Percentiles rank a stretch among this genome's conserved stretches.
Conservation (phyloP, 352 stramenopile species). For the Phytophthora pluvialis region DNA sequence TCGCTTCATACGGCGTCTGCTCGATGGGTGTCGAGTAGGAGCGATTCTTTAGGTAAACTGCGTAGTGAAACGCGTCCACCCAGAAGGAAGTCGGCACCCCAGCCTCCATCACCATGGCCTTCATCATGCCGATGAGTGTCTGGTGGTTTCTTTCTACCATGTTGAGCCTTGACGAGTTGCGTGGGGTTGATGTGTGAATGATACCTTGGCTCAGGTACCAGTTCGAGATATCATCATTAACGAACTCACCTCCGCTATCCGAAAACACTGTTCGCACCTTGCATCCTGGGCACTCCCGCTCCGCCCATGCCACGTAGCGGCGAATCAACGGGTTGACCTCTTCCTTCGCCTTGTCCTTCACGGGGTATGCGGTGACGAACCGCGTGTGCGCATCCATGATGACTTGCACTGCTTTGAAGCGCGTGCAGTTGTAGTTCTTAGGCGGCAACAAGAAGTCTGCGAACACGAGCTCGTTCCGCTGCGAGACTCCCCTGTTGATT, state of each 20-base stretch:
- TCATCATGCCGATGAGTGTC: conserved; percentile 8
- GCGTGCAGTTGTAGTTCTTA: background rate
- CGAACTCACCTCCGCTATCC: background rate
- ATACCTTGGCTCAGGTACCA: background rate
- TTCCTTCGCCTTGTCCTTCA: background rate
- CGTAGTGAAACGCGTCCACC: conserved; percentile 2
- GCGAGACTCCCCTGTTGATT: background rate
- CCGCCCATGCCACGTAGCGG: background rate
- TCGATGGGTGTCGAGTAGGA: background rate
- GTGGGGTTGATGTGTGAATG: background rate
- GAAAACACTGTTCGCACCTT: background rate
- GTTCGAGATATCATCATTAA: background rate
- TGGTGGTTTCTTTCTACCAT: conserved; percentile 3
- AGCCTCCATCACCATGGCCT: conserved; percentile 6
- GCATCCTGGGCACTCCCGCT: background rate
- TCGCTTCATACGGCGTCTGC: conserved; percentile 1
- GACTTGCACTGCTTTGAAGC: background rate
- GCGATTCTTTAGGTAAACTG: conserved; percentile 2
- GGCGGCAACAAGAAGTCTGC: background rate
- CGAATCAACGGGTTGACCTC: background rate
- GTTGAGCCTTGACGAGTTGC: background rate
- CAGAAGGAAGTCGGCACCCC: conserved; percentile 7
- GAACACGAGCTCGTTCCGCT: background rate
- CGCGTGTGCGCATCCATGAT: background rate
- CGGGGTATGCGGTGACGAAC: background rate